Base-by-base conservation (phyloP, 1,284 basidiomycete species). In the Ustilago tritici region DNA sequence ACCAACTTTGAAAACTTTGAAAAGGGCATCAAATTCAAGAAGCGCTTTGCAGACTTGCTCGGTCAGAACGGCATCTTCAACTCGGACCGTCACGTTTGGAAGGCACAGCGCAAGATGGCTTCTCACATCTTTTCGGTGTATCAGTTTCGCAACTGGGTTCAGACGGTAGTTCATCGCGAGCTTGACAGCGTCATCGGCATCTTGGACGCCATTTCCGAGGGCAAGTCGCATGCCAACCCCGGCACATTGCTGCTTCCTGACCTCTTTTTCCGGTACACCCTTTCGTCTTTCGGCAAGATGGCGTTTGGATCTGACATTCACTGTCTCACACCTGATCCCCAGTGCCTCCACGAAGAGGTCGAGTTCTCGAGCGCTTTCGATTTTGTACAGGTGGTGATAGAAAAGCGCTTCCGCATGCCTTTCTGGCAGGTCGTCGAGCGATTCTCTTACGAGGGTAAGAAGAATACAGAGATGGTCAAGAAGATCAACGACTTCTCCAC, bases 1-100 rank as follows among this genome's bases (percentile, higher is more conserved):
- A 82, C 80, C 56, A 83, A 84, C 69, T 86, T 86, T 58, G 52
- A 67, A 2, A 85, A 84, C 67, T 86, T 65, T 46, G 68, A 64
- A 36, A 82, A 83, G 65, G 82, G 82, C 8, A 0, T 38, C 19
- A 55, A 57, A 43, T 80, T 83, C 64, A 69, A 74, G 28, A 35
- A 34, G 10, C 68, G 70, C 50, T 76, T 83, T 23, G 46, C 47
- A 28, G 82, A 82, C 54, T 52, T 83, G 31, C 66, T 83, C 6
- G 72, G 76, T 23, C 54, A 58, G 12, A 65, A 76, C 31, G 82
- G 82, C 49, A 82, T 83, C 68, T 81, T 83, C 65, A 78, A 75
- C 32, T 70, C 81, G 47, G 85, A 86, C 61, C 85, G 85, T 3
- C 60, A 76, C 11, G 56, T 68, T 0, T 86, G 85, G 85, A 80